phyloP scores from a whole-genome alignment of 164 flowering plant species.

The Saururus chinensis region DNA sequence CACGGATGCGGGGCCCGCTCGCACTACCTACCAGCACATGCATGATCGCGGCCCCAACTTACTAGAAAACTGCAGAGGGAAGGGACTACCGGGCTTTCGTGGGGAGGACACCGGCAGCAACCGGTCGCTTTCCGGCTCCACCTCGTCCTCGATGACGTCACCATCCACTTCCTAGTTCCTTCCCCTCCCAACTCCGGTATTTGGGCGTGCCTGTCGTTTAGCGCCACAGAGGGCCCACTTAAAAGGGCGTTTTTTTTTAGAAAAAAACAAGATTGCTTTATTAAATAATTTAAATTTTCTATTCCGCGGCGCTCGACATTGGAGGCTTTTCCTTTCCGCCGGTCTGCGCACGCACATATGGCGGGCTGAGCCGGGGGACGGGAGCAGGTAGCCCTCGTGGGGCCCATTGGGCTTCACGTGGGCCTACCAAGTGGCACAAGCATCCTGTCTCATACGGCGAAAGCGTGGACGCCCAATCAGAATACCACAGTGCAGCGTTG shows the following conservation, averaged over 20 bases:
- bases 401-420: no score
- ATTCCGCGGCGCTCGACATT: conserved; percentile 8
- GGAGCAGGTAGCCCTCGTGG: not conserved
- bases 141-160: conserved; percentile 8
- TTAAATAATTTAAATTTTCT: no score
- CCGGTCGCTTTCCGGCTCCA: conserved; percentile 1
- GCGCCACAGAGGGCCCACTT: conserved; percentile 3
- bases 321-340: conserved; percentile 12
- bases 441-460: no score
- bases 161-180: not conserved
- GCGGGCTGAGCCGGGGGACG: not conserved
- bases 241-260: not conserved
- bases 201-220: conserved; percentile 10
- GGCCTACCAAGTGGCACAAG: no score
- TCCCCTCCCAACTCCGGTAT: not conserved
- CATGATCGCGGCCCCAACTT: no score
- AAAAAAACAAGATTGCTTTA: no score
- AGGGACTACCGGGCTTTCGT: no score
- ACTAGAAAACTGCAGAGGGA: no score
- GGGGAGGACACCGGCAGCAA: not conserved
- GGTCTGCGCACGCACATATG: no score
- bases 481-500: not conserved
- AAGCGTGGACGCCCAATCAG: not conserved
- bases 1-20: not conserved
- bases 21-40: conserved; percentile 5